These are phyloP conservation scores for Rhizopus stolonifer DNA, from an alignment of 371 early-diverging fungal species.

Conservation along the genomic window DNA sequence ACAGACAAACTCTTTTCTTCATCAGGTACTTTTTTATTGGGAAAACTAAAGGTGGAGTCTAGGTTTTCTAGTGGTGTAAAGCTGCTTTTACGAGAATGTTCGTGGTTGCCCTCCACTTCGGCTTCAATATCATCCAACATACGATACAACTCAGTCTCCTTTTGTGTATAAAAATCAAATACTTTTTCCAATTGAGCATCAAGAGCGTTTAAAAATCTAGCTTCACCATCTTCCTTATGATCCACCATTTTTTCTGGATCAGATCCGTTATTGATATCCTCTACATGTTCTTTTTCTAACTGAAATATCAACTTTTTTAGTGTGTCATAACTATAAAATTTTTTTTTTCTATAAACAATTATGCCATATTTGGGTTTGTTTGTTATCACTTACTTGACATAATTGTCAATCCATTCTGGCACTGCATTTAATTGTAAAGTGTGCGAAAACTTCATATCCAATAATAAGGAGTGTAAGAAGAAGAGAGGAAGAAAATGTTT, in stretches of 20 bases:
- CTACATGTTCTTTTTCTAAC: constrained; percentile 82
- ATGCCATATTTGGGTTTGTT: not conserved
- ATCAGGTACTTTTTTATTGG: not conserved
- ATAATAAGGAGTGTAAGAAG: not conserved
- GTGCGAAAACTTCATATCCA: constrained; percentile 90
- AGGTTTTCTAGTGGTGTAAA: constrained; percentile 14
- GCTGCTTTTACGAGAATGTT: not conserved
- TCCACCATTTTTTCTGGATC: constrained; percentile 27
- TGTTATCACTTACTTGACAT: constrained; percentile 57
- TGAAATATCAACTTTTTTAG: constrained; percentile 89
- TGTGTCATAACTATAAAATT: constrained; percentile 69
- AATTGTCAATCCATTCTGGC: constrained; percentile 88
- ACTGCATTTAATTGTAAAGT: constrained; percentile 86
- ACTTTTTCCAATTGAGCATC: constrained; percentile 85
- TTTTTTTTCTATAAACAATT: not conserved
- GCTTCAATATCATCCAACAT: constrained; percentile 25
- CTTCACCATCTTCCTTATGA: constrained; percentile 15
- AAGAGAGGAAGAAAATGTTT: no score
- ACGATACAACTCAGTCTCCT: constrained; percentile 72
- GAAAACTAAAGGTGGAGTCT: constrained; percentile 19
- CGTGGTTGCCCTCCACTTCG: not conserved
- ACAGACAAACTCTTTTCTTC: constrained; percentile 4
- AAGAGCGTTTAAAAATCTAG: constrained; percentile 62
- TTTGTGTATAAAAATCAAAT: constrained; percentile 74
- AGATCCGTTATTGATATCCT: constrained; percentile 30